Evolutionary conservation across 257 asterid species (phyloP), one percentile per base, ranked within the genome.

Genomic region (Solanum boliviense): DNA sequence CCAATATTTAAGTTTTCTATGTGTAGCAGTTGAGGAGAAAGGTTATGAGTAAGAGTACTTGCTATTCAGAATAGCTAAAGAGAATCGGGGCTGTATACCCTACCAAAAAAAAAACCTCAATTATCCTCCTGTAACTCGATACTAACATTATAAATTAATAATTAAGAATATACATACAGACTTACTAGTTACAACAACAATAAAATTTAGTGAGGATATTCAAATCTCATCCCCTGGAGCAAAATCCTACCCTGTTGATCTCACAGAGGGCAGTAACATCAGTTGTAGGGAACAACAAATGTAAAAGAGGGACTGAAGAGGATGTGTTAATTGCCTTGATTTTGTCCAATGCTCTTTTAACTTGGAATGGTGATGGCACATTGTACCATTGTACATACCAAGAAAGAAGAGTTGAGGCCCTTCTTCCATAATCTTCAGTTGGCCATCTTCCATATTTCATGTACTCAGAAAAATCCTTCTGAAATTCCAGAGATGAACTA

Each of bases 301-400:
- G 93, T 92, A 95, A 85, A 87, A 97, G 87, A 13, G 99, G 98
- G 81, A 95, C 90, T 0, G 94, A 92, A 20, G 94, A 73, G 67
- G 91, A 39, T 29, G 85, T 78, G 52, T 86, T 84, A 32, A 90
- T 20, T n/a, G 31, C 78, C 90, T 91, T 91, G 16, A 95, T 89
- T 90, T 91, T 94, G 65, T 93, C 95, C 46, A 27, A 10, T n/a
- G 92, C 95, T 84, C 56, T 91, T 92, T 56, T 92, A 62, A 95
- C 89, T 82, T 91, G 95, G 13, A 86, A 70, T 13, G 94, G 89
- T 15, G 96, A 87, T 39, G 99, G 98, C 75, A 95, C 93, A 27
- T 83, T 83, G 88, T 94, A 92, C 99, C 99, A 97, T 58, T 92
- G 95, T 76, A 97, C 93, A 87, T 95, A 95, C 98, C 98, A 95